Base-by-base conservation (phyloP, 169 alveolate species). In the Eimeria tenella region DNA sequence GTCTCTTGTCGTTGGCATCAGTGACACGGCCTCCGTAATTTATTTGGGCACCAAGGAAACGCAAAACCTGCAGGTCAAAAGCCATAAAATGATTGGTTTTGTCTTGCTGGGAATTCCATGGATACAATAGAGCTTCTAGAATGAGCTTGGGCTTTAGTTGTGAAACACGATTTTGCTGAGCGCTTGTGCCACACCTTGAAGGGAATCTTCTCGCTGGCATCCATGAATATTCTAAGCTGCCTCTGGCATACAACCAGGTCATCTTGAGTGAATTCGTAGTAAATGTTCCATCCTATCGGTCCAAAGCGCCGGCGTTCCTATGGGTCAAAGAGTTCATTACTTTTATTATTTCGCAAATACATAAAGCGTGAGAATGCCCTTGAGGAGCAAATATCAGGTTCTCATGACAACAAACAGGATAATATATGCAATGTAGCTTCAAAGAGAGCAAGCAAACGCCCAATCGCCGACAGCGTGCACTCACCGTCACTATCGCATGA, bases 1-100 rank as follows among this genome's bases (percentile, higher is more conserved):
- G 92, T 87, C 98, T 98, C 92, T 99, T 95, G 96, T 98, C 99
- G 93, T 97, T 97, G 86, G 97, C 98, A 95, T 99, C 99, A 93
- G 99, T 98, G 86, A 98, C 99, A 91, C 99, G 98, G 60, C 99
- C 99, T 49, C 99, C 99, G 93, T 98, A 99, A 95, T 98, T 98
- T 25, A 98, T 99, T 89, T 98, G 99, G 71, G 99, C 98, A 65
- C 98, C 99, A 99, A 98, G 98, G 93, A 98, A 98, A 68, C 97
- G 97, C 91, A 98, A 86, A 25, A 91, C 95, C 95, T 91, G 60
- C n/a, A 19, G 31, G 31, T 6, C 42, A 65, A 62, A 60, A 42
- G n/a, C 42, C 52, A 55, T 73, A 13, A 8, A 7, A 10, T 23
- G 21, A 0, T 0, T n/a, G 71, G 56, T 81, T 56, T 9, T 9